Evolutionary conservation across 2,329 filamentous ascomycete species (phyloP), one percentile per base, ranked within the genome.

Genomic region (Phialemoniopsis sp.): DNA sequence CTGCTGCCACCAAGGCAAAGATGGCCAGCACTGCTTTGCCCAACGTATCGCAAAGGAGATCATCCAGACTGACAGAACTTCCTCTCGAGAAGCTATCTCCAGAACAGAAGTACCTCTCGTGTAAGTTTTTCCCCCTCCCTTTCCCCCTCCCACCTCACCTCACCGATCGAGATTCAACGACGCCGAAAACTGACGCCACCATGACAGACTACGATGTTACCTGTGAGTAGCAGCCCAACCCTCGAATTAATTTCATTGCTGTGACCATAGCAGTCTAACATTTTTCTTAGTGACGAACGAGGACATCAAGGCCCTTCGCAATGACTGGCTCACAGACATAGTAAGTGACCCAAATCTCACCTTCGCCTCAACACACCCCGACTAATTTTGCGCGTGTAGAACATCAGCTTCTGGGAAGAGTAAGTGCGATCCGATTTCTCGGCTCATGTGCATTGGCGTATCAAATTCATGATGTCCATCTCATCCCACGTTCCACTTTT

Each of bases 351-450:
- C 45, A 44, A 36, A 49, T 36, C 17, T 17, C 33, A 29, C n/a
- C 13, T 10, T n/a, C 14, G 16, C 8, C 5, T 10, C 28, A 12
- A 16, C 30, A 9, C 29, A 21, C 4, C 8, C n/a, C n/a, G n/a
- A n/a, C 5, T 13, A 28, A 39, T 16, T 38, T 36, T 28, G 53
- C 50, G 48, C 53, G 5, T 17, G 18, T 51, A 91, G 87, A 90
- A 89, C 52, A 97, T 98, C 50, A 85, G 89, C 37, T 97, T 98
- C 60, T 98, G 93, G 91, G 87, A 97, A 75, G 91, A 97, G 76
- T 95, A 81, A 52, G 69, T 62, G 30, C 32, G 42, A 34, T 42
- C 31, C 21, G 17, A 32, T 42, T 21, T 32, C 28, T 19, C 26
- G 17, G 33, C 15, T 16, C 16, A 33, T 30, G 26, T 36, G 41